A percentile compares a stretch with the other conserved stretches of the same genome.
These are phyloP conservation scores for Haberlea rhodopensis DNA, from an alignment of 257 asterid species.

Conservation along the genomic window DNA sequence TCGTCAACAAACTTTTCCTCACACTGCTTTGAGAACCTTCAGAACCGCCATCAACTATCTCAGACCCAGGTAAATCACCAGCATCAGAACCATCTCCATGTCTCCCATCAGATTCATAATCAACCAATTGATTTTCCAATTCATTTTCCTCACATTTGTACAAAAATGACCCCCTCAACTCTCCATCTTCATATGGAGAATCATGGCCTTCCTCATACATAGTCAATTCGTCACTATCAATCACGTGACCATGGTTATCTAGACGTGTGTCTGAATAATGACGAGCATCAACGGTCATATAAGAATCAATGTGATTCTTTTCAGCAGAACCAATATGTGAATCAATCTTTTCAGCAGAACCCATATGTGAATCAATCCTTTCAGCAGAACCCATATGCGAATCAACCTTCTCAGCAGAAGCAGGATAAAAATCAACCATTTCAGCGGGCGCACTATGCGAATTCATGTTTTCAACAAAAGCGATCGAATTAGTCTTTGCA, in stretches of 20 bases:
- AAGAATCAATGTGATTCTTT: no score
- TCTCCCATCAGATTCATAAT: conserved; percentile 82
- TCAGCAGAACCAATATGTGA: conserved; percentile 18
- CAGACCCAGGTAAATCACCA: conserved; percentile 48
- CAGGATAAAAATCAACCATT: conserved; percentile 24
- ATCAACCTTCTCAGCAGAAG: conserved; percentile 31
- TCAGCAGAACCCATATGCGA: conserved; percentile 25
- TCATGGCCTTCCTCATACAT: conserved; percentile 55
- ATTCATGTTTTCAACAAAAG: conserved; percentile 24
- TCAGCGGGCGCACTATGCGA: background rate
- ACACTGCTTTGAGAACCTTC: conserved; percentile 50
- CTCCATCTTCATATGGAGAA: conserved; percentile 94
- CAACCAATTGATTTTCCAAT: conserved; percentile 55
- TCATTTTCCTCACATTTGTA: conserved; percentile 63
- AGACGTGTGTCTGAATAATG: conserved; percentile 42
- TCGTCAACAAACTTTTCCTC: conserved; percentile 30
- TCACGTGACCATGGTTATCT: conserved; percentile 30
- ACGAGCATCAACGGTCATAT: conserved; percentile 30
- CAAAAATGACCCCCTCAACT: conserved; percentile 60
- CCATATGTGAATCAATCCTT: background rate
- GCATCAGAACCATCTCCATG: conserved; percentile 53
- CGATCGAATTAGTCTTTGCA: conserved; percentile 27
- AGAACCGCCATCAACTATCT: conserved; percentile 55
- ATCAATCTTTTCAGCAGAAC: conserved; percentile 26
- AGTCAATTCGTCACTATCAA: conserved; percentile 31